Conservation (phyloP, 2,329 filamentous ascomycete species). For the Ploettnerulaceae sp. region DNA sequence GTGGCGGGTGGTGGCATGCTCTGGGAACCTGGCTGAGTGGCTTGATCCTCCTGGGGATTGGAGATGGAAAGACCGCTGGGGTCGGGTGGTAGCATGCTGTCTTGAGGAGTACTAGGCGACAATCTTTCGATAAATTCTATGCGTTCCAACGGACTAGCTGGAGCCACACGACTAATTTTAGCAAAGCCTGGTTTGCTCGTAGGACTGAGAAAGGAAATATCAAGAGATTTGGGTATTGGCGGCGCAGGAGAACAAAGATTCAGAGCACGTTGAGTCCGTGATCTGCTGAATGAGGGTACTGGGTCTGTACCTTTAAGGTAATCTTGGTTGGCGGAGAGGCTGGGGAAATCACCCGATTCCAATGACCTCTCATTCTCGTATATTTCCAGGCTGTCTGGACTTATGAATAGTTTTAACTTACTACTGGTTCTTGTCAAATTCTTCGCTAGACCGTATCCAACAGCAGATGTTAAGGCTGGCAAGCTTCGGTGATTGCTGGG, state of each 20-base stretch:
- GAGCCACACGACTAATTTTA: conserved; percentile 47
- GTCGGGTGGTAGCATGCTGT: conserved; percentile 69
- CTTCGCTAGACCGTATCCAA: conserved; percentile 26
- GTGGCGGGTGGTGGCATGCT: conserved; percentile 67
- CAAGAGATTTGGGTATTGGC: conserved; percentile 27
- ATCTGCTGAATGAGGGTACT: conserved; percentile 38
- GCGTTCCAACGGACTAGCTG: conserved; percentile 59
- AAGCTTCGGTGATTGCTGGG: conserved; percentile 30
- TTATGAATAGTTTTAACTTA: conserved; percentile 34
- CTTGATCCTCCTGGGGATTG: conserved; percentile 41
- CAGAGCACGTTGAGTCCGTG: conserved; percentile 34
- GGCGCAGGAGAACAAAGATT: conserved; percentile 29
- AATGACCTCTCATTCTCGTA: conserved; percentile 31
- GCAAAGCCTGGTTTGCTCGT: conserved; percentile 42
- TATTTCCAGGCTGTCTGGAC: conserved; percentile 24
- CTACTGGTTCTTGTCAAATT: conserved; percentile 33
- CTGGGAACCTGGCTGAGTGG: conserved; percentile 30
- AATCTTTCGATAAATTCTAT: conserved; percentile 44
- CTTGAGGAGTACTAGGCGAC: conserved; percentile 75
- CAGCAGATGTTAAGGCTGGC: conserved; percentile 24
- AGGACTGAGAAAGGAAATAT: conserved; percentile 31
- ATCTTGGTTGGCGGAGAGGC: conserved; percentile 34
- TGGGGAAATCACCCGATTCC: conserved; percentile 33
- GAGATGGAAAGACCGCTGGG: conserved; percentile 81
- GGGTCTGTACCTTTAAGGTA: conserved; percentile 34